Evolutionary conservation across 371 early-diverging fungal genomes (phyloP).

Genomic region (Mortierella sp.): DNA sequence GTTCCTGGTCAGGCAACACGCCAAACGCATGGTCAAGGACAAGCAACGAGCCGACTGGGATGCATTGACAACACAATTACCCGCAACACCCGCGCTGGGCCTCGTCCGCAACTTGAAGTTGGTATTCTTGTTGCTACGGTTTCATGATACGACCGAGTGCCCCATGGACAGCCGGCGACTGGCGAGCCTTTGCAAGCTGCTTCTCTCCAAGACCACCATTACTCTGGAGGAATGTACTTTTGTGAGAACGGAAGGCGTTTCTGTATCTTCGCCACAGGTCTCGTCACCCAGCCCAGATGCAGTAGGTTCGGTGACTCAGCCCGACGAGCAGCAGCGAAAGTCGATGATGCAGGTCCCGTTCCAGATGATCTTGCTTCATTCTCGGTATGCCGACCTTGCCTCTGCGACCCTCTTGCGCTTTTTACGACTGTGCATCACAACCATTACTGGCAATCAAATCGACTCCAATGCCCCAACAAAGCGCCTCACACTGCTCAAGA

Average conservation of each 20-base stretch:
- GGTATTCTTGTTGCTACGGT: slow-evolving; percentile 25
- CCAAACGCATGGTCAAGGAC: slow-evolving; percentile 9
- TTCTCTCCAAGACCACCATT: slow-evolving; percentile 42
- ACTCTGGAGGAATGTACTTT: slow-evolving; percentile 1
- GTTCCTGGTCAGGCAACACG: slow-evolving; percentile 18
- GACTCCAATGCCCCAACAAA: slow-evolving; percentile 9
- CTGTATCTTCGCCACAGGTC: slow-evolving; percentile 14
- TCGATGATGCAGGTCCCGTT: slow-evolving; percentile 46
- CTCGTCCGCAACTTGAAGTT: slow-evolving; percentile 46
- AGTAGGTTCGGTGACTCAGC: background rate
- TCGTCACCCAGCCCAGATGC: slow-evolving; percentile 24
- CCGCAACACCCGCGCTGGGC: slow-evolving; percentile 34
- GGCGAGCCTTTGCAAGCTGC: slow-evolving; percentile 38
- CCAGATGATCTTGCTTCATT: slow-evolving; percentile 51
- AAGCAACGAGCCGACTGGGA: slow-evolving; percentile 52
- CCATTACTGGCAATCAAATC: slow-evolving; percentile 18
- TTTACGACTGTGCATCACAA: slow-evolving; percentile 27
- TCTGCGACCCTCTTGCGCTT: slow-evolving; percentile 17
- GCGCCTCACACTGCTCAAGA: background rate
- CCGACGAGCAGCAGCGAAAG: slow-evolving; percentile 18
- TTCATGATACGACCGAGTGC: slow-evolving; percentile 26
- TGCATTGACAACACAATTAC: slow-evolving; percentile 13
- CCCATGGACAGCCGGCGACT: slow-evolving; percentile 32
- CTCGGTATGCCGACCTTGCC: slow-evolving; percentile 31
- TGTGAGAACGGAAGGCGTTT: background rate